Evolutionary conservation across 345 rosid species (phyloP).

Genomic region (Brassica juncea): DNA sequence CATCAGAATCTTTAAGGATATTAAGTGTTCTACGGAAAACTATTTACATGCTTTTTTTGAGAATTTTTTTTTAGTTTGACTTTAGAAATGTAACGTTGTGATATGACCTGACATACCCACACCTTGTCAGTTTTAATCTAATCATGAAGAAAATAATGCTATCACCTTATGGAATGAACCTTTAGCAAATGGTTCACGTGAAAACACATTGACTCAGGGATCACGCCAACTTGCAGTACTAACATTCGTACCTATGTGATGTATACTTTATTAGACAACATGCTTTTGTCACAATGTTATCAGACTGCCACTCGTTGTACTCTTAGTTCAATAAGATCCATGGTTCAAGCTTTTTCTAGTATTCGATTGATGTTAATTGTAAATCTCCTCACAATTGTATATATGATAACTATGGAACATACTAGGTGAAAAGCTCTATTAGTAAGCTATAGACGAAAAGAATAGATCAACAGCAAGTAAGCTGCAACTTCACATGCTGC

Average conservation of each 20-base stretch:
- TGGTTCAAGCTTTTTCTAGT: neutral
- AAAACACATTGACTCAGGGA: neutral
- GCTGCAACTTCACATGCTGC: neutral
- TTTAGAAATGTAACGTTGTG: neutral
- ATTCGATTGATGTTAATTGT: neutral
- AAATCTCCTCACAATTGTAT: neutral
- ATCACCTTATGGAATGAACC: conserved; percentile 3
- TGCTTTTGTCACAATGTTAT: neutral
- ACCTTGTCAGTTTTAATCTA: neutral
- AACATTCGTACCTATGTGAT: neutral
- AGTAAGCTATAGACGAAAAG: neutral
- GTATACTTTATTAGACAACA: neutral
- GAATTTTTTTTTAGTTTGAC: neutral
- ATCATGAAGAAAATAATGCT: neutral
- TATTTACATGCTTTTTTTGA: neutral
- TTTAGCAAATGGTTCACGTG: conserved; percentile 20
- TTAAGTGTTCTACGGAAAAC: neutral
- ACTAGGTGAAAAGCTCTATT: neutral
- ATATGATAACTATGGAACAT: neutral
- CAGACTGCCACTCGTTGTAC: neutral
- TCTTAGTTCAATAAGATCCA: neutral
- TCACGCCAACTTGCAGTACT: neutral
- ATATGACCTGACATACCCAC: neutral
- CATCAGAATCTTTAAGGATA: neutral
- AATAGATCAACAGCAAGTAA: neutral